These are phyloP conservation scores for Podospora australis DNA, from an alignment of 495 filamentous ascomycete species.

Conservation along the genomic window DNA sequence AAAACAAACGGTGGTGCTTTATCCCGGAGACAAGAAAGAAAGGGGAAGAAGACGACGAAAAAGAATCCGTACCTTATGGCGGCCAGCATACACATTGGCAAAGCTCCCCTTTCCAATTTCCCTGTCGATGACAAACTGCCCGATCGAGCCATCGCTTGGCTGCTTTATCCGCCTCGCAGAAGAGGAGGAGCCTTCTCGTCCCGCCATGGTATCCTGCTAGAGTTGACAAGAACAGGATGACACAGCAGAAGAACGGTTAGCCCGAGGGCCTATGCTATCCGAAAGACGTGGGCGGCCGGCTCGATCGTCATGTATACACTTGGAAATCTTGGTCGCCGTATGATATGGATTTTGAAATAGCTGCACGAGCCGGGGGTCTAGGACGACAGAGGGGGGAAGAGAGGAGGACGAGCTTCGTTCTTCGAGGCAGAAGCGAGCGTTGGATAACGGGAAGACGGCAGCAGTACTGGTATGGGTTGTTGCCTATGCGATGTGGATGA, in stretches of 20 bases:
- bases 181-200: constrained; percentile 26
- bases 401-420: too few relatives aligned
- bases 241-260: constrained; percentile 27
- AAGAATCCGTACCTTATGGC: constrained; percentile 71
- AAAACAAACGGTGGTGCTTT: not conserved
- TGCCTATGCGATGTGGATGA: constrained; percentile 14
- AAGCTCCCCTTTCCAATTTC: constrained; percentile 96
- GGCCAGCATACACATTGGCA: constrained; percentile 83
- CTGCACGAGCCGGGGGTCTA: not conserved
- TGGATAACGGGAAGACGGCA: too few relatives aligned
- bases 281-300: constrained; percentile 34
- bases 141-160: constrained; percentile 58
- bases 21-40: not conserved
- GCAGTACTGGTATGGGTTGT: too few relatives aligned
- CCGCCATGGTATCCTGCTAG: constrained; percentile 43
- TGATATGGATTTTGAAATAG: constrained; percentile 4
- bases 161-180: constrained; percentile 33
- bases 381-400: constrained; percentile 2
- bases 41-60: too few relatives aligned
- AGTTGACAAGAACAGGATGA: constrained; percentile 40
- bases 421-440: too few relatives aligned
- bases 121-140: constrained; percentile 67
- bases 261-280: constrained; percentile 42
- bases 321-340: constrained; percentile 1
- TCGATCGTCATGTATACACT: constrained; percentile 43